Evolutionary conservation across 192 early-diverging fungal species (phyloP), one percentile per base, ranked within the genome.

Genomic region (Paraglomus brasilianum): DNA sequence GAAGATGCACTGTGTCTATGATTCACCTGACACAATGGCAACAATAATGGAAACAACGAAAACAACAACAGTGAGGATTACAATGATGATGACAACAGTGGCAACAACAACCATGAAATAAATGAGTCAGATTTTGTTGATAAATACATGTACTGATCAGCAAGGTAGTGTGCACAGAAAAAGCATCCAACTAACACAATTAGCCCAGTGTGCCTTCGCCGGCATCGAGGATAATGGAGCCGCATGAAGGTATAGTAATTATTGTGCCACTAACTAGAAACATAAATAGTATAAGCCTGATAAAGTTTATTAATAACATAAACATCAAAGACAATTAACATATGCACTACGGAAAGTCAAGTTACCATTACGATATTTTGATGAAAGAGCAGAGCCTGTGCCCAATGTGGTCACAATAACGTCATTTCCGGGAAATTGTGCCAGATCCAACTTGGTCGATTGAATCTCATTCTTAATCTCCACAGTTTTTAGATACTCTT

Each of bases 171-270:
- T n/a, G n/a, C n/a, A n/a, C n/a, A n/a, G n/a, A n/a, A n/a, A n/a
- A n/a, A n/a, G n/a, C n/a, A n/a, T n/a, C n/a, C n/a, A n/a, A n/a
- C n/a, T n/a, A n/a, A n/a, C n/a, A 81, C 70, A 98, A 83, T 76
- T 93, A 90, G 4, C 92, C 90, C 39, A 86, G 86, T 2, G 94
- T 95, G 0, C 91, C 90, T 69, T 98, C 97, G 8, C 97, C 97
- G 41, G 82, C 88, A 79, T 98, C 97, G 44, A 98, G 77, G 14
- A 98, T 74, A 10, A 95, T 81, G 2, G 80, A 81, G 8, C 88
- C 88, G 58, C 81, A 78, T 3, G 75, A 72, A 5, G 85, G 83
- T 5, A 89, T 85, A 22, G 84, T 81, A 38, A 96, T 72, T 10
- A 95, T 75, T 13, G 90, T 96, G 9, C 90, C 82, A 74, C 88